phyloP scores from a whole-genome alignment of 495 filamentous ascomycete species.

The Penicillium cataractarum region DNA sequence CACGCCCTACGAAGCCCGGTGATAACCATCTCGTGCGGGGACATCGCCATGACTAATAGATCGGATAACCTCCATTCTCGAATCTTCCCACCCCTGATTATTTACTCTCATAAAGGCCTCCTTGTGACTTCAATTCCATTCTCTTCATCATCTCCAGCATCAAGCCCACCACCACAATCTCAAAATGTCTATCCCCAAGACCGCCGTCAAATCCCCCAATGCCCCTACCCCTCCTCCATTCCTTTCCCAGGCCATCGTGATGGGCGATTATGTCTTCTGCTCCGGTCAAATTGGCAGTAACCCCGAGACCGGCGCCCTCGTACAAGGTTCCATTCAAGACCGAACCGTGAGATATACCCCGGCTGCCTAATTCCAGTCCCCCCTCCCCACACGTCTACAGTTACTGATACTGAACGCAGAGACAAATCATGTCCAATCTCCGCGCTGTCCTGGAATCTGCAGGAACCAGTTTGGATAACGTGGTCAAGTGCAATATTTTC shows the following conservation, averaged over 20 bases:
- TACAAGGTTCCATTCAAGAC: constrained; percentile 57
- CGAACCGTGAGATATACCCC: constrained; percentile 47
- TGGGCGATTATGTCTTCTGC: constrained; percentile 48
- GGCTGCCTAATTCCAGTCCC: not conserved
- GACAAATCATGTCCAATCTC: constrained; percentile 63
- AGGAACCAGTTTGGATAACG: constrained; percentile 62
- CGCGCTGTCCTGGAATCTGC: constrained; percentile 65
- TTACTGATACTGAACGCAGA: constrained; percentile 23
- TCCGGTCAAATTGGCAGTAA: constrained; percentile 55
- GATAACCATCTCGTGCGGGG: too few species aligned
- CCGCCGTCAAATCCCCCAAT: constrained; percentile 35
- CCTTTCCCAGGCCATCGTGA: constrained; percentile 49
- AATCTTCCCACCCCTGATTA: constrained; percentile 4
- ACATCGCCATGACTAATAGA: not conserved
- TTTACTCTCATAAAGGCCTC: not conserved
- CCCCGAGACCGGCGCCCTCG: constrained; percentile 50
- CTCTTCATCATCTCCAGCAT: not conserved
- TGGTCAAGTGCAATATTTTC: constrained; percentile 73
- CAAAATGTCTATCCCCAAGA: constrained; percentile 20
- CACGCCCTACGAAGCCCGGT: too few species aligned
- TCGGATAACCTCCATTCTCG: not conserved
- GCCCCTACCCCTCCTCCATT: constrained; percentile 47
- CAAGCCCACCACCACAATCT: not conserved
- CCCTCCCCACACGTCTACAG: too few species aligned
- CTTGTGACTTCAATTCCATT: not conserved